These are phyloP conservation scores for Microbotryomycetes sp. DNA, from an alignment of 1,284 basidiomycete species.

Conservation along the genomic window DNA sequence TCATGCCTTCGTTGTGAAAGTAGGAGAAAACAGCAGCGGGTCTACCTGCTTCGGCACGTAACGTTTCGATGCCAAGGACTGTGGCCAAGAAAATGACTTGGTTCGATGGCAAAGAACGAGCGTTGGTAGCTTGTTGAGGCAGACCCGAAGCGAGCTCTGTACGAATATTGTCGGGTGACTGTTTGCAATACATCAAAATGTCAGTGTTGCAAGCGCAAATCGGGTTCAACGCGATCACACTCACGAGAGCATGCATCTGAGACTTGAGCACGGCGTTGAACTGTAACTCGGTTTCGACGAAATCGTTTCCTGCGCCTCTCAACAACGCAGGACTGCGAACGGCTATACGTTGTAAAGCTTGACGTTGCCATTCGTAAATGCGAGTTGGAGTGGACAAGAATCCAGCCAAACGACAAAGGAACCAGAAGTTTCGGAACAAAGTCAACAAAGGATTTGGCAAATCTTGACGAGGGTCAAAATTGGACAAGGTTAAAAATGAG, in stretches of 20 bases:
- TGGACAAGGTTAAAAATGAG: slow-evolving; percentile 68
- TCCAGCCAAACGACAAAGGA: slow-evolving; percentile 78
- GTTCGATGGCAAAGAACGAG: slow-evolving; percentile 68
- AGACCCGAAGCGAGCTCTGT: slow-evolving; percentile 49
- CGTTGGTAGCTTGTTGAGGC: slow-evolving; percentile 62
- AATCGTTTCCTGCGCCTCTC: slow-evolving; percentile 74
- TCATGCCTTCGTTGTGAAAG: slow-evolving; percentile 82
- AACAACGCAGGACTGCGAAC: slow-evolving; percentile 81
- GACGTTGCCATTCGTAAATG: slow-evolving; percentile 61
- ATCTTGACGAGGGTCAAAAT: slow-evolving; percentile 57
- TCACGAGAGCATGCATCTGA: slow-evolving; percentile 44
- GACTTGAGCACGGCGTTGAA: slow-evolving; percentile 81
- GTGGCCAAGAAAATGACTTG: slow-evolving; percentile 82
- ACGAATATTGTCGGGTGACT: slow-evolving; percentile 32
- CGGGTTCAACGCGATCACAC: not conserved
- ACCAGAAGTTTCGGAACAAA: slow-evolving; percentile 92
- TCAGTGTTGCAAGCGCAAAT: not conserved
- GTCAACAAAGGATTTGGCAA: slow-evolving; percentile 59
- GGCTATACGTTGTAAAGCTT: slow-evolving; percentile 73
- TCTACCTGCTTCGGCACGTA: slow-evolving; percentile 71
- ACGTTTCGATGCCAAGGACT: slow-evolving; percentile 82
- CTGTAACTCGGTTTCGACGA: slow-evolving; percentile 80
- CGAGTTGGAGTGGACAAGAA: slow-evolving; percentile 53
- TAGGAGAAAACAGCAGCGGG: slow-evolving; percentile 80
- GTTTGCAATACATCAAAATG: not conserved